Evolutionary conservation across 148 eudicot genomes (phyloP), one percentile per base, ranked within the genome.

Genomic region (Rhododendron vialii): DNA sequence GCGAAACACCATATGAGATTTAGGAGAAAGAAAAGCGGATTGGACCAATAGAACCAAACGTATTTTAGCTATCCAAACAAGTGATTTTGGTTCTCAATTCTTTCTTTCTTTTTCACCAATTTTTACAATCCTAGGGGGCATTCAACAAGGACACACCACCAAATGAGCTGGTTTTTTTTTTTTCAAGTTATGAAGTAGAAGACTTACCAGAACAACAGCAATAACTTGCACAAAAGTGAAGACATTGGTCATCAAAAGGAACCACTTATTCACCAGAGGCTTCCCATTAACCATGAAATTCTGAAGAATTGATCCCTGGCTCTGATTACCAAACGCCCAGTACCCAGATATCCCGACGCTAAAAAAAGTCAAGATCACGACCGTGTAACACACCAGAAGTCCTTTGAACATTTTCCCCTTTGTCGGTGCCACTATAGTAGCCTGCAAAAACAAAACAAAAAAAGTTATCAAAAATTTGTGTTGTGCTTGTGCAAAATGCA

Each of bases 321-420:
- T 71, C 61, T 90, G 83, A 86, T 95, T 94, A 14, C 96, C 98
- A 83, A 95, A 95, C 41, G 96, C 96, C 98, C 98, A 95, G 38
- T 93, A 95, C 1, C 98, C 96, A 11, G 98, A 93, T 33, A 93
- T 85, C 5, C 93, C 92, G 5, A 95, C 98, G 26, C 94, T 93
- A 82, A 91, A 93, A 86, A 92, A 95, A 5, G 95, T 95, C 0
- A 89, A 53, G 22, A 90, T 45, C 17, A 95, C 93, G 3, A 95
- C 92, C 0, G 91, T 30, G 35, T 95, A 95, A 82, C 98, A 95
- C 5, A 94, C 81, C 22, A 90, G 38, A 35, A 95, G 81, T 35
- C 96, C 98, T 85, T 92, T 95, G 80, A 95, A 93, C 98, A 95
- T 94, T 84, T 95, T 95, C n/a, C 98, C 98, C 33, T 90, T 93